Conservation (phyloP, 306 rosid genomes). For the Quercus bicolor region DNA sequence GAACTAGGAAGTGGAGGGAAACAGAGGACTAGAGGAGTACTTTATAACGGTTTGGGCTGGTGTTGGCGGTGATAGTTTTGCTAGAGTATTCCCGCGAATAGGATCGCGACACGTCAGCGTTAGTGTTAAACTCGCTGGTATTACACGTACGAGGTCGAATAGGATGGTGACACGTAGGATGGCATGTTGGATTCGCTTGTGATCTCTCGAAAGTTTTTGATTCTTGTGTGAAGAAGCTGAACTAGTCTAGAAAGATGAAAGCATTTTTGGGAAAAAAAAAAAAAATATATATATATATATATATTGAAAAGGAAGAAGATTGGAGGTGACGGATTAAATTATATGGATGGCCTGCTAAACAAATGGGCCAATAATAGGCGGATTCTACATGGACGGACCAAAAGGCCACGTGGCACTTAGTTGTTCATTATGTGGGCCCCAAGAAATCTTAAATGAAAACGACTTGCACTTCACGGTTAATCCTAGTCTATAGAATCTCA, state of each 20-base stretch:
- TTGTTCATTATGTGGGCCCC: no score
- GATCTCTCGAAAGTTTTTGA: conserved; percentile 28
- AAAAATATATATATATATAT: no score
- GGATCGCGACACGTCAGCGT: neutral
- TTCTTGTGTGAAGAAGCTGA: neutral
- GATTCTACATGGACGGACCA: no score
- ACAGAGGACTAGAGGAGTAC: neutral
- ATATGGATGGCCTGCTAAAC: no score
- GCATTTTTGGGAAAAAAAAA: no score
- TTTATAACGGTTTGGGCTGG: neutral
- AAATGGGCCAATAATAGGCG: no score
- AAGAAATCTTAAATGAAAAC: no score
- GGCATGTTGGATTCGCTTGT: neutral
- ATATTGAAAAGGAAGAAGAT: no score
- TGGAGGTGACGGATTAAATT: rapidly evolving
- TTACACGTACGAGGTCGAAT: neutral
- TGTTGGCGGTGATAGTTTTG: neutral
- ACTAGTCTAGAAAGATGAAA: neutral
- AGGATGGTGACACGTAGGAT: neutral
- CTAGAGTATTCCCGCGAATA: neutral
- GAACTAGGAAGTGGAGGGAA: neutral
- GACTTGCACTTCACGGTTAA: rapidly evolving
- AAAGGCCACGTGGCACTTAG: no score
- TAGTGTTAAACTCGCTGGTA: no score
- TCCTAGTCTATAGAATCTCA: rapidly evolving